phyloP scores from a whole-genome alignment of 495 filamentous ascomycete species.

The Penicillium egyptiacum region DNA sequence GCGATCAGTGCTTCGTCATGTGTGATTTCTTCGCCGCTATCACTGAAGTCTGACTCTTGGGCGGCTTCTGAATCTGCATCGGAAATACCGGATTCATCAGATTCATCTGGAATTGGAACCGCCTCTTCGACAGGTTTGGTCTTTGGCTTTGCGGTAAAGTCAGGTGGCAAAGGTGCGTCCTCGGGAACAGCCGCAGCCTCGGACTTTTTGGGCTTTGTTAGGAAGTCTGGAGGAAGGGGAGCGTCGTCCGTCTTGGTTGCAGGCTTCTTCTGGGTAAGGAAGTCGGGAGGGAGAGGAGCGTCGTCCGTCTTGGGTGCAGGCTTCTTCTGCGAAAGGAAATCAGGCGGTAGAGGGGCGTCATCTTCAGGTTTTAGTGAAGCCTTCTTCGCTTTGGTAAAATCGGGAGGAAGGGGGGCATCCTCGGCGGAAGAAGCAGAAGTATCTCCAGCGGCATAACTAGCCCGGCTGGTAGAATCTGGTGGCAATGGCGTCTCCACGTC shows the following conservation, averaged over 20 bases:
- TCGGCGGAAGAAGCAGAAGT: slow-evolving; percentile 65
- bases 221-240: slow-evolving; percentile 46
- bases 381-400: slow-evolving; percentile 22
- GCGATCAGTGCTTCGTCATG: slow-evolving; percentile 51
- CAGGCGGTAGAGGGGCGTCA: slow-evolving; percentile 43
- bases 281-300: slow-evolving; percentile 33
- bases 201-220: slow-evolving; percentile 10
- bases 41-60: slow-evolving; percentile 41
- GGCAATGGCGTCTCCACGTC: slow-evolving; percentile 61
- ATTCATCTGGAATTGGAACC: slow-evolving; percentile 31
- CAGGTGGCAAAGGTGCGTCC: slow-evolving; percentile 61
- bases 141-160: slow-evolving; percentile 45
- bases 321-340: slow-evolving; percentile 29
- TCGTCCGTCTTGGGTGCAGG: slow-evolving; percentile 44
- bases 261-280: slow-evolving; percentile 32
- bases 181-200: slow-evolving; percentile 5
- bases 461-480: slow-evolving; percentile 73
- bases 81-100: slow-evolving; percentile 24
- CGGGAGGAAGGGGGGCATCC: slow-evolving; percentile 39
- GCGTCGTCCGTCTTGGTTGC: slow-evolving; percentile 44
- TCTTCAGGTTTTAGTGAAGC: slow-evolving; percentile 3
- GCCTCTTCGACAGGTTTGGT: slow-evolving; percentile 27
- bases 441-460: slow-evolving; percentile 61
- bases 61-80: slow-evolving; percentile 31
- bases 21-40: slow-evolving; percentile 49